Conservation (phyloP, 805 yeast species). For the Cyberlindnera galapagoensis region DNA sequence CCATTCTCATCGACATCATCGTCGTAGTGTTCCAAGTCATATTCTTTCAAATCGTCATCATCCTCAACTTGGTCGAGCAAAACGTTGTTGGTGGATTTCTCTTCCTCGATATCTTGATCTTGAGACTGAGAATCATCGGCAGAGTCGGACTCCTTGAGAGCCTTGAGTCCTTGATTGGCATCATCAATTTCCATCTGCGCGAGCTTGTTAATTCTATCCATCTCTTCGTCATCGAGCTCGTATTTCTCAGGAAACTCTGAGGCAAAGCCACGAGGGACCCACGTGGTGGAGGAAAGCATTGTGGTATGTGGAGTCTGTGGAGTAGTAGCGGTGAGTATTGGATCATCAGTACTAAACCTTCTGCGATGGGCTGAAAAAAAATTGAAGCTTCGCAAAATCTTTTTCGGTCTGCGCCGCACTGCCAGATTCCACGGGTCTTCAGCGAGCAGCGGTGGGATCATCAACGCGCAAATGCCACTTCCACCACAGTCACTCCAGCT, state of each 20-base stretch:
- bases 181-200: slow-evolving; percentile 79
- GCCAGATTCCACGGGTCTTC: neutral
- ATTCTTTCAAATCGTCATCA: slow-evolving; percentile 86
- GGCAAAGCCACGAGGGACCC: slow-evolving; percentile 97
- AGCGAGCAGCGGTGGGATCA: neutral
- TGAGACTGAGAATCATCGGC: slow-evolving; percentile 14
- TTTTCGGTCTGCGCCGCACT: slow-evolving; percentile 1
- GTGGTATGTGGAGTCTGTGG: neutral
- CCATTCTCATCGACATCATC: slow-evolving; percentile 46
- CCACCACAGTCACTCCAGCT: too few species aligned
- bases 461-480: too few species aligned
- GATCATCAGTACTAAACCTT: neutral
- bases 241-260: slow-evolving; percentile 87
- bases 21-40: slow-evolving; percentile 80
- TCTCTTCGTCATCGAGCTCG: slow-evolving; percentile 84
- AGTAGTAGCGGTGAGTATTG: neutral
- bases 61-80: slow-evolving; percentile 43
- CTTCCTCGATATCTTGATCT: slow-evolving; percentile 14
- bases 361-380: slow-evolving; percentile 1
- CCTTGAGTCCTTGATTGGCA: slow-evolving; percentile 58
- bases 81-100: slow-evolving; percentile 17
- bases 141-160: slow-evolving; percentile 32
- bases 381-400: neutral
- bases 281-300: slow-evolving; percentile 87
- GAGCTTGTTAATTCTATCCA: slow-evolving; percentile 81